Percentiles rank a stretch among this genome's conserved stretches.
Evolutionary conservation across 2,329 filamentous ascomycete species (phyloP).

Genomic region (Penicillium sp.): DNA sequence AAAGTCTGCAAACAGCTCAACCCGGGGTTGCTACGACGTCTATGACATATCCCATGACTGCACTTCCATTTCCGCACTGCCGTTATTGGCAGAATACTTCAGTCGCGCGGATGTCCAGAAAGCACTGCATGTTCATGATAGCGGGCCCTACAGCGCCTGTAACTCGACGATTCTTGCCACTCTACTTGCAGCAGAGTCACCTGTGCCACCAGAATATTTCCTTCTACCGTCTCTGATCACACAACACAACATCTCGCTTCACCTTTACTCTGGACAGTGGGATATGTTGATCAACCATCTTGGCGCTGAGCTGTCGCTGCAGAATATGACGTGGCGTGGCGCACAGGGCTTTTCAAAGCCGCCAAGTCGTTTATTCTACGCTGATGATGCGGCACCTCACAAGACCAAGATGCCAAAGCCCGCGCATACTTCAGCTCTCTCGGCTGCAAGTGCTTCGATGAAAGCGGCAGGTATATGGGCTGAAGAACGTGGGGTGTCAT

Average conservation of each 20-base stretch:
- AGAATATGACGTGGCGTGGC: conserved; percentile 47
- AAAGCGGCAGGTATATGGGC: conserved; percentile 32
- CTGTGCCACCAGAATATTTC: conserved; percentile 33
- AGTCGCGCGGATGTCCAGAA: conserved; percentile 36
- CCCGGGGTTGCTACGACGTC: conserved; percentile 31
- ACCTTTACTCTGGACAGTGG: conserved; percentile 41
- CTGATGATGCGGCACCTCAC: conserved; percentile 25
- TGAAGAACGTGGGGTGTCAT: conserved; percentile 37
- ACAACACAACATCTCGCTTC: conserved; percentile 34
- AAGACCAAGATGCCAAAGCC: background rate
- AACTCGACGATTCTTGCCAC: conserved; percentile 32
- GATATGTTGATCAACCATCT: conserved; percentile 44
- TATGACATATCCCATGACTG: conserved; percentile 40
- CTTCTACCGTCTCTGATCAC: conserved; percentile 37
- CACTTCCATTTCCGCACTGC: conserved; percentile 25
- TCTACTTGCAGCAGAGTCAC: conserved; percentile 23
- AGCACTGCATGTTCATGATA: conserved; percentile 31
- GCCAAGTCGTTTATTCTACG: conserved; percentile 29
- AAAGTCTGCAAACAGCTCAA: conserved; percentile 10
- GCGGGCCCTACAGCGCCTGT: conserved; percentile 29
- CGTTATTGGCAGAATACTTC: conserved; percentile 33
- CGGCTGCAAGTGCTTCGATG: background rate
- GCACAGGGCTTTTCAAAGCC: conserved; percentile 36
- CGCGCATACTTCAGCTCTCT: background rate
- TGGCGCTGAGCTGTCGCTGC: conserved; percentile 37